Evolutionary conservation across 73 alveolate genomes (phyloP).

Genomic region (Blepharisma stoltei): DNA sequence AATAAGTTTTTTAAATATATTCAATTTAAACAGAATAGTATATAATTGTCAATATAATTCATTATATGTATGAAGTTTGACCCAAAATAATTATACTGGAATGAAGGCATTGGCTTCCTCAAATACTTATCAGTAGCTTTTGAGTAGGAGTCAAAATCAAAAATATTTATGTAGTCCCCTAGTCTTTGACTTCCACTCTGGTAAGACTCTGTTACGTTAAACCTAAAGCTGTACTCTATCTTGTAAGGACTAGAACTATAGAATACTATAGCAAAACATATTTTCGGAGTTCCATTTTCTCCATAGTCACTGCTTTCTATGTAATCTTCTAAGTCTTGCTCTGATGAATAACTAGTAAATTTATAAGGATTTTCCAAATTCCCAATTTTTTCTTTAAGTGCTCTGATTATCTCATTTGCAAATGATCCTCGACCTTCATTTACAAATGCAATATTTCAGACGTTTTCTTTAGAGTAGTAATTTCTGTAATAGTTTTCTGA

Average conservation of each 20-base stretch:
- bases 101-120: neutral
- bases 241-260: slow-evolving; percentile 27
- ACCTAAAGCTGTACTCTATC: neutral
- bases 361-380: neutral
- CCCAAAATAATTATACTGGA: too few species aligned
- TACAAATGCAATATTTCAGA: too few species aligned
- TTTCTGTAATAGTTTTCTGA: too few species aligned
- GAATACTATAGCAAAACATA: slow-evolving; percentile 33
- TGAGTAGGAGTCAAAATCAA: neutral
- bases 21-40: too few species aligned
- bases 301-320: slow-evolving; percentile 41
- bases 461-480: too few species aligned
- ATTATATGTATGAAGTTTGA: too few species aligned
- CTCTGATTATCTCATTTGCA: too few species aligned
- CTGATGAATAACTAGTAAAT: slow-evolving; percentile 43
- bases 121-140: neutral
- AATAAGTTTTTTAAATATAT: too few species aligned
- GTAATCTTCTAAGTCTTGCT: slow-evolving; percentile 16
- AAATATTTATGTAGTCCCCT: slow-evolving; percentile 47
- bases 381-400: too few species aligned
- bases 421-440: too few species aligned
- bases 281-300: slow-evolving; percentile 26
- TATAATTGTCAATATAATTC: too few species aligned
- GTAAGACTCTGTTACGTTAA: neutral
- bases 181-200: slow-evolving; percentile 60